phyloP scores from a whole-genome alignment of 2,329 filamentous ascomycete genomes.

The Curvularia sp. region DNA sequence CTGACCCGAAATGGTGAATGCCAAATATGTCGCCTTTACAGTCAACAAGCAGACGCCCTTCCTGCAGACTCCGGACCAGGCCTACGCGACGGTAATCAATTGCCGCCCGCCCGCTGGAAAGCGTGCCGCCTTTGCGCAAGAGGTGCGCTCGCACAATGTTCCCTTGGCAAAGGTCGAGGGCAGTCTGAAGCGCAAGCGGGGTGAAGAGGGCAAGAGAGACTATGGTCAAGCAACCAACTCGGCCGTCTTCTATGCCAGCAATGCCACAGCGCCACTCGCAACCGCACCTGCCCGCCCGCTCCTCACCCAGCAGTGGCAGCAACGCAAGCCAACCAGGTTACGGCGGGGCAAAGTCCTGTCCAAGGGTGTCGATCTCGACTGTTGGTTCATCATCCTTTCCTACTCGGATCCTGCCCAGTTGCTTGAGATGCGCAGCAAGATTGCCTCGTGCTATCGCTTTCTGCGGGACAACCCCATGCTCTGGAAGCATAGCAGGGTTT shows the following conservation, averaged over 20 bases:
- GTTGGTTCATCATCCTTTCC: slow-evolving; percentile 47
- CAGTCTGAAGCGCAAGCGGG: slow-evolving; percentile 39
- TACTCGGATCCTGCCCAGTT: slow-evolving; percentile 48
- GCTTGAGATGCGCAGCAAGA: slow-evolving; percentile 46
- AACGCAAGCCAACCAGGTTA: slow-evolving; percentile 38
- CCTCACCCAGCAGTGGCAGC: slow-evolving; percentile 32
- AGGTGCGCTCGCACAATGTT: slow-evolving; percentile 42
- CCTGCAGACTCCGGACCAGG: slow-evolving; percentile 36
- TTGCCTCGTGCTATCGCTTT: slow-evolving; percentile 47
- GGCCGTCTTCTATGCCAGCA: slow-evolving; percentile 8
- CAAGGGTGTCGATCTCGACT: slow-evolving; percentile 43
- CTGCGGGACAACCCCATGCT: slow-evolving; percentile 47
- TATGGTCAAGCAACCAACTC: slow-evolving; percentile 10
- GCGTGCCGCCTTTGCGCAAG: slow-evolving; percentile 31
- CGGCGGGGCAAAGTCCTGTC: slow-evolving; percentile 38
- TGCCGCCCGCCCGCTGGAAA: slow-evolving; percentile 43
- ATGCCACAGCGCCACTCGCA: slow-evolving; percentile 17
- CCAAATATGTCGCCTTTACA: slow-evolving; percentile 49
- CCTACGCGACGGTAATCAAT: slow-evolving; percentile 47
- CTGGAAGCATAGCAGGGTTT: slow-evolving; percentile 49
- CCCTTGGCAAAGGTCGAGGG: slow-evolving; percentile 40
- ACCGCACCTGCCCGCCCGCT: slow-evolving; percentile 20
- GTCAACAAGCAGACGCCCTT: slow-evolving; percentile 49
- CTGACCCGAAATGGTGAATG: slow-evolving; percentile 50
- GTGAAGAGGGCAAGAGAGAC: slow-evolving; percentile 19